Evolutionary conservation across 1,139 yeast species (phyloP).

Genomic region (Ogataea hybrid): DNA sequence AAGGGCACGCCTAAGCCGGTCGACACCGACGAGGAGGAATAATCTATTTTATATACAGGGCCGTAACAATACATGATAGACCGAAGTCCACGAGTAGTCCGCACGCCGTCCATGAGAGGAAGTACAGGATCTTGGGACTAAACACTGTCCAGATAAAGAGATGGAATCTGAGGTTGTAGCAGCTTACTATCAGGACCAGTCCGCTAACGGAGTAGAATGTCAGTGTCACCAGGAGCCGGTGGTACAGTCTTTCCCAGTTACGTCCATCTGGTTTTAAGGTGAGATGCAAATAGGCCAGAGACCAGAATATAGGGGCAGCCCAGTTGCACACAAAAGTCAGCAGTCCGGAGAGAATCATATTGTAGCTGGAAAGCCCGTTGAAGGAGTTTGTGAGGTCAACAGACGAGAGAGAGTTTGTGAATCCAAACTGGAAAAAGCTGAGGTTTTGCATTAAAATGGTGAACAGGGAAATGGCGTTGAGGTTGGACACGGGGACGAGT

Average conservation of each 20-base stretch:
- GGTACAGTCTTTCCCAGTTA: constrained; percentile 38
- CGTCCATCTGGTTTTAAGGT: constrained; percentile 10
- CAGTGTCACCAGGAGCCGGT: constrained; percentile 38
- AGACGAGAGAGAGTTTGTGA: constrained; percentile 88
- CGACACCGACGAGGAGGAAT: constrained; percentile 82
- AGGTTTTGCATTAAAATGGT: constrained; percentile 59
- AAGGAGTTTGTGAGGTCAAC: constrained; percentile 89
- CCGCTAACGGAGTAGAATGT: constrained; percentile 63
- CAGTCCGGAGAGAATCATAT: constrained; percentile 69
- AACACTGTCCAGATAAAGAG: constrained; percentile 97
- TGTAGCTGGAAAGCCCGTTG: constrained; percentile 75
- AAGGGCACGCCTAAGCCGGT: constrained; percentile 96
- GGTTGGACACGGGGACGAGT: constrained; percentile 6
- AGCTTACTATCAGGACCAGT: constrained; percentile 60
- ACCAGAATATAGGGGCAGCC: constrained; percentile 85
- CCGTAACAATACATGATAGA: constrained; percentile 20
- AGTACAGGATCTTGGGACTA: constrained; percentile 85
- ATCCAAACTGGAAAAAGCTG: constrained; percentile 84
- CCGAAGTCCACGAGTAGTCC: constrained; percentile 43
- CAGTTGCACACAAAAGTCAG: constrained; percentile 81
- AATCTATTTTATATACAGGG: constrained; percentile 18
- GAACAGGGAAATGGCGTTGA: constrained; percentile 24
- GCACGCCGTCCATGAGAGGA: constrained; percentile 70
- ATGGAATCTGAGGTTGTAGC: constrained; percentile 75
- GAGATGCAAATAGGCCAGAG: constrained; percentile 46